Base-by-base conservation (phyloP, 2,329 filamentous ascomycete genomes). In the Aspergillus clavatus region DNA sequence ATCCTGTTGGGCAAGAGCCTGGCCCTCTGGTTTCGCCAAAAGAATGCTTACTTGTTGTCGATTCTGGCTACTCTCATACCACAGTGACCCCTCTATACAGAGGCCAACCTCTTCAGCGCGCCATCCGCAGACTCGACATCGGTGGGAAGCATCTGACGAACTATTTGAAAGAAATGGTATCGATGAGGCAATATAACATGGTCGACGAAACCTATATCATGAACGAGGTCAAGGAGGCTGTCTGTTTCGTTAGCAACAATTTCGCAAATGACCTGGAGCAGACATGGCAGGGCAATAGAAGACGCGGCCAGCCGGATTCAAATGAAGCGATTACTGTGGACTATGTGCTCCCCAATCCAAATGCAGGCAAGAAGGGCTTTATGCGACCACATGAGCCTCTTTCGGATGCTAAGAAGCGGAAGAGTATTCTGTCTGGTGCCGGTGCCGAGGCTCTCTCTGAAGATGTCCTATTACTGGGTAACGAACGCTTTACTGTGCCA, bases 61-160 rank as follows among this genome's bases (percentile, higher is more conserved):
- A 98, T 65, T 87, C 86, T 1, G 90, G 90, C 18, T 95, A 96
- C 65, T 95, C 90, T 1, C 87, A 94, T 60, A 96, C 93, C 0
- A 95, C 87, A 1, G 77, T 97, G 41, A 91, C 90, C 0, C 93
- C 93, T 0, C 72, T 97, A 2, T 82, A 95, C 53, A 81, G 83
- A 42, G 91, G 90, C 21, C 82, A 81, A 19, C 84, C 91, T 1
- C 69, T 97, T 5, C 89, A 96, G 53, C 75, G 83, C 0, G 89
- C 87, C 0, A 81, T 95, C 43, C 83, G 91, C 16, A 80, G 93
- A 29, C 81, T 98, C 38, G 89, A 96, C 43, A 79, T 97, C 5
- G 93, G 93, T 35, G 93, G 93, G 46, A 97, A 95, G 68, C 80
- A 95, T 41, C 72, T 98, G 50, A 96, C 91, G 18, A 97, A 97